Evolutionary conservation across 2,329 filamentous ascomycete species (phyloP).

Genomic region (Cordyceps fumosorosea): DNA sequence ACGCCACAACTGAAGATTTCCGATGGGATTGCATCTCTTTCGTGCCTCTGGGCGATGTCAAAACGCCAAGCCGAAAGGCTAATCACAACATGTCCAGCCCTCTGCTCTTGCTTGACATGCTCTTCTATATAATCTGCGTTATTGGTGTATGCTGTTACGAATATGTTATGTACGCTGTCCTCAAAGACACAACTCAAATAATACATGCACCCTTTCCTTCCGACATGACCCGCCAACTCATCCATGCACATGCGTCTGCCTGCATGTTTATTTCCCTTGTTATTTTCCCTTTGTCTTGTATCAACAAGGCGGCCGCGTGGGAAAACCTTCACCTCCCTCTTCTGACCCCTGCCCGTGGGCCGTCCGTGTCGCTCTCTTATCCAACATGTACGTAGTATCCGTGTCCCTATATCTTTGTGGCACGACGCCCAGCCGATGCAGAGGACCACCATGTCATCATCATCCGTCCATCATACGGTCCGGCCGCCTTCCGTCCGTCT

Average conservation of each 20-base stretch:
- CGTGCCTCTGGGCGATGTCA: background rate
- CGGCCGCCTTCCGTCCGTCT: background rate
- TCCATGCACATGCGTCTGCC: background rate
- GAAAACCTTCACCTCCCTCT: background rate
- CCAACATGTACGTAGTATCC: too few relatives aligned
- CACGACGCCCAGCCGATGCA: background rate
- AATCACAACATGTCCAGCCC: background rate
- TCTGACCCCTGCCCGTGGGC: background rate
- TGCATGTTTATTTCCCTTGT: background rate
- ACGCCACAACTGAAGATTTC: conserved; percentile 9
- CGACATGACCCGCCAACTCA: background rate
- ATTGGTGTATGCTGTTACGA: too few relatives aligned
- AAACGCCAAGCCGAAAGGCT: background rate
- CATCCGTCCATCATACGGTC: background rate
- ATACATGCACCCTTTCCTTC: background rate
- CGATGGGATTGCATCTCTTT: conserved; percentile 7
- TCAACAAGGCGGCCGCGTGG: background rate
- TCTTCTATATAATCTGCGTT: too few relatives aligned
- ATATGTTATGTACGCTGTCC: too few relatives aligned
- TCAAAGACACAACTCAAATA: background rate
- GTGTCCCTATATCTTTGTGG: background rate
- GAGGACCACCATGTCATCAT: background rate
- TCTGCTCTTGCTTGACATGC: too few relatives aligned
- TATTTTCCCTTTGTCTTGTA: background rate
- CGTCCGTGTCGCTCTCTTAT: background rate